A percentile compares a stretch with the other conserved stretches of the same genome.
These are phyloP conservation scores for Coccomyxa sp. DNA, from an alignment of 139 green algal genomes.

Conservation along the genomic window DNA sequence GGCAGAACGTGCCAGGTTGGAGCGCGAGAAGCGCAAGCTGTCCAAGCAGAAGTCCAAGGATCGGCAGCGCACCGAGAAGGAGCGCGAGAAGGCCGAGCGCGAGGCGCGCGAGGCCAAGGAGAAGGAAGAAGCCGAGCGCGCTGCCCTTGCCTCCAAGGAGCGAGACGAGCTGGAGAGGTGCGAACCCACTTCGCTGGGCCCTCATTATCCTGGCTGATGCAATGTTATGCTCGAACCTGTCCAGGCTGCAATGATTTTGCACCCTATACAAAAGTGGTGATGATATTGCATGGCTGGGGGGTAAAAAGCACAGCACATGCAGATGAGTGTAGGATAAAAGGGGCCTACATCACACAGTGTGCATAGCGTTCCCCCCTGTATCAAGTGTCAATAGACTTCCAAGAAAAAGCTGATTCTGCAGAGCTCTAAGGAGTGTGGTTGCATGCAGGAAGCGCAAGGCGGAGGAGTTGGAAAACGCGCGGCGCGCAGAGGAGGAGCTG, in stretches of 20 bases:
- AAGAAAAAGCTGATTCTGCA: too few species aligned
- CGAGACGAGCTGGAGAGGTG: constrained; percentile 20
- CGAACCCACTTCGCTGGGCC: not conserved
- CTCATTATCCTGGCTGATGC: not conserved
- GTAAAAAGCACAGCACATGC: too few species aligned
- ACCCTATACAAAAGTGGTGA: too few species aligned
- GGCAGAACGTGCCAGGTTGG: constrained; percentile 16
- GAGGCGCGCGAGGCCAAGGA: constrained; percentile 23
- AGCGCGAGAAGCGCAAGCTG: constrained; percentile 31
- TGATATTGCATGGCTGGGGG: too few species aligned
- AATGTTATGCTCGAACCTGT: constrained; percentile 7
- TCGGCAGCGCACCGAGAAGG: constrained; percentile 54
- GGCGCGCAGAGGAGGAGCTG: constrained; percentile 54
- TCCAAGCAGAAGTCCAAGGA: constrained; percentile 42
- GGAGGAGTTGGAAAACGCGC: constrained; percentile 36
- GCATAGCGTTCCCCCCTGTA: too few species aligned
- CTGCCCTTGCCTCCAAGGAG: constrained; percentile 13
- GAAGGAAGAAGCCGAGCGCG: constrained; percentile 8
- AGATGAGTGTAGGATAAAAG: too few species aligned
- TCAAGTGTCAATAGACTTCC: too few species aligned
- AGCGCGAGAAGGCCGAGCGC: constrained; percentile 38
- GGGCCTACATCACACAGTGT: too few species aligned
- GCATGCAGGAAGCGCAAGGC: constrained; percentile 28
- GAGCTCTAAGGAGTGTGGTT: too few species aligned
- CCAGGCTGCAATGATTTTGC: not conserved